Evolutionary conservation across 2,329 filamentous ascomycete species (phyloP).

Genomic region (Colletotrichum gloeosporioides): DNA sequence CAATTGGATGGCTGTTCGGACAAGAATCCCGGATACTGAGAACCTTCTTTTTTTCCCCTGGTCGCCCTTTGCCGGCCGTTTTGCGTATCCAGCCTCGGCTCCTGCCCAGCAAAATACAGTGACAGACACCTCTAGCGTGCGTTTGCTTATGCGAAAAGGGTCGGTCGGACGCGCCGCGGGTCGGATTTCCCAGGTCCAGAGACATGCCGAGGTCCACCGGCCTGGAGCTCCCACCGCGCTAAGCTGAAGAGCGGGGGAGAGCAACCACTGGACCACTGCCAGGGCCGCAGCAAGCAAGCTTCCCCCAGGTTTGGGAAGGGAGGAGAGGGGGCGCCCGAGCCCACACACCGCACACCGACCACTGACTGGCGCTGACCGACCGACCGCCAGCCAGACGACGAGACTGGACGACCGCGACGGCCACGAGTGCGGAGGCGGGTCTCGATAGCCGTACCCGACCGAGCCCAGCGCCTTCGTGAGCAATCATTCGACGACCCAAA

Average conservation of each 20-base stretch:
- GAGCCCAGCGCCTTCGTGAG: neutral
- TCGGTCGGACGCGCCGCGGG: neutral
- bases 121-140: neutral
- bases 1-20: neutral
- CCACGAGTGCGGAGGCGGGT: neutral
- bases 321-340: neutral
- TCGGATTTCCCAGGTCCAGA: neutral
- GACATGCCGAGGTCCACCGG: constrained; percentile 24
- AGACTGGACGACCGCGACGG: neutral
- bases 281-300: neutral
- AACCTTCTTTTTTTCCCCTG: neutral
- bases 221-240: neutral
- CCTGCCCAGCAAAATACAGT: neutral
- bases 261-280: neutral
- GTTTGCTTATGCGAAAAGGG: neutral
- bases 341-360: neutral
- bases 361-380: neutral
- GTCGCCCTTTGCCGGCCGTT: neutral
- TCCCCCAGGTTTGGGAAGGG: neutral
- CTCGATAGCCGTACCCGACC: constrained; percentile 10
- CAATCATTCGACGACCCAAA: neutral
- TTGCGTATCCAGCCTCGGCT: neutral
- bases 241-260: neutral
- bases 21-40: neutral
- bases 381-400: neutral